Base-by-base conservation (phyloP, 495 filamentous ascomycete genomes). In the Endocarpon pusillum region DNA sequence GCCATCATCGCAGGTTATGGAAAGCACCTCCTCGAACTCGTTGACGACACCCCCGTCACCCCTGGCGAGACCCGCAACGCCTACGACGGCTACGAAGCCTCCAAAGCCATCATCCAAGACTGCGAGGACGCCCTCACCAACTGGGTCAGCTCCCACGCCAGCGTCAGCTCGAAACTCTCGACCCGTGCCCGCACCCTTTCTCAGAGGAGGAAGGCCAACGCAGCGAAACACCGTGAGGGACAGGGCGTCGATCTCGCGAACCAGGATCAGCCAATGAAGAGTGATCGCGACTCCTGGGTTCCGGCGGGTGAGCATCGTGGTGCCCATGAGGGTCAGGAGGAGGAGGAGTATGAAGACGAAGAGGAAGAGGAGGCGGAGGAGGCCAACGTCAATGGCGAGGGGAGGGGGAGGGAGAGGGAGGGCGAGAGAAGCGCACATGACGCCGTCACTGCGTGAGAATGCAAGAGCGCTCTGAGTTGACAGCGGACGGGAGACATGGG, bases 31-130 rank as follows among this genome's bases (percentile, higher is more conserved):
- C 62, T 97, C 12, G 84, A 94, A 46, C 71, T 97, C 24, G 72
- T 97, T 39, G 91, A 97, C 53, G 89, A 96, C 49, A 89, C 82
- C 4, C 86, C 89, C 3, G 89, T 97, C 33, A 97, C 89, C 3
- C 89, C 89, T 4, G 89, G 89, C 41, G 89, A 97, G 66, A 96
- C 89, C 8, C 82, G 89, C 40, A 69, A 83, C 28, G 84, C 91
- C 0, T 97, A 97, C 54, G 89, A 97, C 48, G 91, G 89, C 40
- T 97, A 97, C 54, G 89, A 97, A 45, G 86, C 86, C 41, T 89
- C 81, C 71, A 96, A 96, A 62, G 85, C 72, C 56, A 96, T 97
- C 61, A 96, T 97, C 55, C 91, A 96, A 62, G 89, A 97, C 55
- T 97, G 89, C 55, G 89, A 97, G 54, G 85, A 96, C 46, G 69